phyloP scores from a whole-genome alignment of 2,329 filamentous ascomycete species.

The Trichothecium sympodiale region DNA sequence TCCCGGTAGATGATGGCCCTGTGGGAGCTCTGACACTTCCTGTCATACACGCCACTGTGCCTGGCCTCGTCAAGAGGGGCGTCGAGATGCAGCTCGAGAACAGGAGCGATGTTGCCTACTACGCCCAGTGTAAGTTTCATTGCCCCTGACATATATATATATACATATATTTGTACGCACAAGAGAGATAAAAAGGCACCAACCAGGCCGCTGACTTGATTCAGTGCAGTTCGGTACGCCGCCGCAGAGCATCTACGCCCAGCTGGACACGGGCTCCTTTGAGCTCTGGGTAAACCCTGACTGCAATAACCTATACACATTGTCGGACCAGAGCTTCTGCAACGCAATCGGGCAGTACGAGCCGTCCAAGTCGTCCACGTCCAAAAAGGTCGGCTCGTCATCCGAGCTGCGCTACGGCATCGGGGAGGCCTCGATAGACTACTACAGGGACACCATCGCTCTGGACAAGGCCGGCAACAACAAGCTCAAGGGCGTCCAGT shows the following conservation, averaged over 20 bases:
- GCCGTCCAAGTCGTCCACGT: conserved; percentile 27
- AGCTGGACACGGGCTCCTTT: conserved; percentile 56
- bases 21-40: conserved; percentile 16
- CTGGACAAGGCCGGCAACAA: conserved; percentile 19
- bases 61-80: conserved; percentile 26
- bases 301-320: conserved; percentile 31
- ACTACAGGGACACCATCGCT: conserved; percentile 33
- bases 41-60: conserved; percentile 16
- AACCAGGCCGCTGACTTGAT: too few species aligned
- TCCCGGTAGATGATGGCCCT: conserved; percentile 1
- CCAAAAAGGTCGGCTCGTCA: conserved; percentile 17
- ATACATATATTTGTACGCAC: too few species aligned
- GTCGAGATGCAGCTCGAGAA: conserved; percentile 35
- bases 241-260: conserved; percentile 47
- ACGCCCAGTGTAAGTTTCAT: conserved; percentile 30
- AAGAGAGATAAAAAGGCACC: too few species aligned
- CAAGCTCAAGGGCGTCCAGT: conserved; percentile 40
- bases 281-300: conserved; percentile 35
- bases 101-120: conserved; percentile 42
- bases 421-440: conserved; percentile 37
- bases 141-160: too few species aligned
- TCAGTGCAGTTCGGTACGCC: conserved; percentile 52
- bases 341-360: conserved; percentile 32
- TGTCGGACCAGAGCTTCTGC: conserved; percentile 32
- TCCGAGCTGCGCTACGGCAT: conserved; percentile 39